Base-by-base conservation (phyloP, 2,329 filamentous ascomycete genomes). In the Harringtonia lauricola region DNA sequence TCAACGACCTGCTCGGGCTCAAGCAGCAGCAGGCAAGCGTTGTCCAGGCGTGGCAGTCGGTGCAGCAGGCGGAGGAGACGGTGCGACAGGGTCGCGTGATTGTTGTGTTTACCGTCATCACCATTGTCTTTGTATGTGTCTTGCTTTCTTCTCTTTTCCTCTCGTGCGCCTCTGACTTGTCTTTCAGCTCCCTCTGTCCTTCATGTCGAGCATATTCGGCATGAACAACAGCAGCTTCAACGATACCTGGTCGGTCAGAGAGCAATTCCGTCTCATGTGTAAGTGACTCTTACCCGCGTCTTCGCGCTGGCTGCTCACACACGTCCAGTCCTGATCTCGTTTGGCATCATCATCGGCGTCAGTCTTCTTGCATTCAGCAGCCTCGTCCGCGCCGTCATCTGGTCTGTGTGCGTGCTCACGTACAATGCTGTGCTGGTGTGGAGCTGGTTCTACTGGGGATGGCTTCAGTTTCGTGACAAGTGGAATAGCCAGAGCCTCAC, bases 11-110 rank as follows among this genome's bases (percentile, higher is more conserved):
- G 1, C 53, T 69, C 2, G 56, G 54, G 0, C 53, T 70, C 21
- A 70, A 70, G 44, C 66, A 69, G 30, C 66, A 70, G 46, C 66
- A 70, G 46, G 64, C 66, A 0, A 61, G 62, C 33, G 61, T 70
- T 1, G 57, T 69, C 5, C 64, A 70, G 46, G 65, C 66, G 0
- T 63, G 61, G 56, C 58, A 63, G 15, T 56, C 66, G 0, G 54
- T 64, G 10, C 59, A 56, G 22, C 60, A 66, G 30, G 60, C 59
- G 0, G 58, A 64, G 0, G 61, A 68, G 39, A 63, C 58, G 1
- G 59, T 64, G 7, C 59, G 56, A 9, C 66, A 71, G 46, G 64
- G 66, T 1, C 56, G 60, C 0, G 60, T 65, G 2, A 64, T 71
- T 41, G 65, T 71, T 59, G 54, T 65, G 2, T 70, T 71, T 43